Conservation (phyloP, 1,139 yeast genomes). For the Kluyveromyces sp. region DNA sequence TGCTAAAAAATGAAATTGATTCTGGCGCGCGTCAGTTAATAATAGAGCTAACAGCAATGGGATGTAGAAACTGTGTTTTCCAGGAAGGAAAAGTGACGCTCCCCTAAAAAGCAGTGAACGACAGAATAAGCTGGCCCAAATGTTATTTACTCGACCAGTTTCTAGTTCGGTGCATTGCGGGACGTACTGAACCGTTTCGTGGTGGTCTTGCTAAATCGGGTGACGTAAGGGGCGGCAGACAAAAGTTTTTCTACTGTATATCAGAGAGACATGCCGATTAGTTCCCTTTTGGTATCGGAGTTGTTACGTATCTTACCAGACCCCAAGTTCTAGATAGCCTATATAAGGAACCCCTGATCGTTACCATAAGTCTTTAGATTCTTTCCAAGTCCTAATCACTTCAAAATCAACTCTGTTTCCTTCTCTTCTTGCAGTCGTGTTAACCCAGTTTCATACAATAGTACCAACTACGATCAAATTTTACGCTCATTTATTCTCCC, state of each 20-base stretch:
- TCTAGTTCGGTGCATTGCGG: not conserved
- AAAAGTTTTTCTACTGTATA: not conserved
- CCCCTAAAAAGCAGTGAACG: not conserved
- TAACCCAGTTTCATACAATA: not conserved
- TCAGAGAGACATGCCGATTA: no score
- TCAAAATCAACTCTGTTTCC: no score
- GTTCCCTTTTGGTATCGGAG: not conserved
- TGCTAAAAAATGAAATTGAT: not conserved
- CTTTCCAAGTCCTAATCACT: no score
- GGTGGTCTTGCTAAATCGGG: not conserved
- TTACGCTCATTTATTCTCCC: not conserved
- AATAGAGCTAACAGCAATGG: no score
- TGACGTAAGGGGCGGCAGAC: not conserved
- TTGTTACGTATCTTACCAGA: not conserved
- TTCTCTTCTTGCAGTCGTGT: not conserved
- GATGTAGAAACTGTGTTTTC: not conserved
- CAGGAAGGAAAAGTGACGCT: not conserved
- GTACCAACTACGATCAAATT: not conserved
- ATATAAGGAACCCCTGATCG: no score
- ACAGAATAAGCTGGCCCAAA: not conserved
- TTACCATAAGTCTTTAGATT: no score
- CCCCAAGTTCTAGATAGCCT: not conserved
- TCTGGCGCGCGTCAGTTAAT: no score
- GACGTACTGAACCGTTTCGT: not conserved
- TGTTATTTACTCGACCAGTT: not conserved